Percentiles rank a stretch among this genome's conserved stretches.
Evolutionary conservation across 148 eudicot genomes (phyloP).

Genomic region (Amaranthus cruentus): DNA sequence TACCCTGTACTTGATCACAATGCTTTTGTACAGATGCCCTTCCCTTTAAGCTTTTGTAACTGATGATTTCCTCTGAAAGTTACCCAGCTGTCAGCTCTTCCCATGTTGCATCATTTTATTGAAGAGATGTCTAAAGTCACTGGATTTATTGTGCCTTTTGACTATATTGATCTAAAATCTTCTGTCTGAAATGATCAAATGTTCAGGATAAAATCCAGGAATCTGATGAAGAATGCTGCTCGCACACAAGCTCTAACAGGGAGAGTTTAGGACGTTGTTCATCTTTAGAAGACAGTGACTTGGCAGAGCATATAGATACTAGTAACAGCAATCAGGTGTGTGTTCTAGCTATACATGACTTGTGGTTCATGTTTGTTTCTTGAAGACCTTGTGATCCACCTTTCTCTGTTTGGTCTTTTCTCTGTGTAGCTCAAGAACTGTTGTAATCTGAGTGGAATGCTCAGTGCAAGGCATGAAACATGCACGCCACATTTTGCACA

Average conservation of each 20-base stretch:
- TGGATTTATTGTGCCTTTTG: neutral
- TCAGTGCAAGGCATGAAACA: neutral
- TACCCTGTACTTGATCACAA: no score
- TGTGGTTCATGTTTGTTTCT: neutral
- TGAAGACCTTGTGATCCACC: neutral
- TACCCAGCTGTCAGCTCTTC: neutral
- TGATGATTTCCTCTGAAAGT: neutral
- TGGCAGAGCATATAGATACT: constrained; percentile 29
- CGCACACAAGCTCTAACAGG: constrained; percentile 73
- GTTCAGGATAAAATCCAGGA: constrained; percentile 47
- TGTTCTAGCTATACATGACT: neutral
- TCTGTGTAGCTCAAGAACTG: neutral
- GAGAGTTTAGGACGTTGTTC: constrained; percentile 94
- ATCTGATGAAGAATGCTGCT: constrained; percentile 59
- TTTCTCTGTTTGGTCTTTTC: neutral
- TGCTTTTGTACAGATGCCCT: no score
- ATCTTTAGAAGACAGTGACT: constrained; percentile 65
- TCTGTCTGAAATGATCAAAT: neutral
- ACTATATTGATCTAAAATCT: neutral
- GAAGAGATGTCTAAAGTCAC: neutral
- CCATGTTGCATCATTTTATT: neutral
- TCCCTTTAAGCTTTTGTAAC: neutral
- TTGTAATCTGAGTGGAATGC: neutral
- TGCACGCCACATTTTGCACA: neutral
- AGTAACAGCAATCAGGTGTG: constrained; percentile 41